Evolutionary conservation across 139 green algal species (phyloP).

Genomic region (Closterium sp.): DNA sequence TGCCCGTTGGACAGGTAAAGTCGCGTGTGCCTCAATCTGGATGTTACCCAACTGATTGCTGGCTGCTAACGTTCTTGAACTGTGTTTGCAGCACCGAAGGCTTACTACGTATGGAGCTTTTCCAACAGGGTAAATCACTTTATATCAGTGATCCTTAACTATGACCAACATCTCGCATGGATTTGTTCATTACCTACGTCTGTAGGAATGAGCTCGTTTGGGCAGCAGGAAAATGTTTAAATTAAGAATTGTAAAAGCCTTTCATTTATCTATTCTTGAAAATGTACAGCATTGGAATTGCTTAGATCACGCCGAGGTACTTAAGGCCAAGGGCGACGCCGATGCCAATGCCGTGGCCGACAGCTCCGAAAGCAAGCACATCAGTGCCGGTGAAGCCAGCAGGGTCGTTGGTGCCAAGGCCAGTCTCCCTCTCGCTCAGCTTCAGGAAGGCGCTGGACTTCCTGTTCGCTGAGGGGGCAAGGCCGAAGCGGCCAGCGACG

Average conservation of each 20-base stretch:
- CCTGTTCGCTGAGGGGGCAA: slow-evolving; percentile 85
- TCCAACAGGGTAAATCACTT: too few species aligned
- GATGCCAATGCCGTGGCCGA: slow-evolving; percentile 63
- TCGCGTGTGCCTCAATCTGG: too few species aligned
- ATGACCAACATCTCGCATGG: too few species aligned
- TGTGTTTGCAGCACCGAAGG: too few species aligned
- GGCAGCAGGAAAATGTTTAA: background rate
- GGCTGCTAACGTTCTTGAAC: too few species aligned
- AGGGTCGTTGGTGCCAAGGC: slow-evolving; percentile 73
- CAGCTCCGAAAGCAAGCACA: slow-evolving; percentile 77
- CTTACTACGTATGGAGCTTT: too few species aligned
- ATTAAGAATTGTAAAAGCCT: background rate
- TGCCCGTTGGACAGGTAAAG: slow-evolving; percentile 21
- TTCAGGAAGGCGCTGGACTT: slow-evolving; percentile 75
- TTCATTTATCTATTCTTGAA: background rate
- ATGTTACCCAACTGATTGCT: too few species aligned
- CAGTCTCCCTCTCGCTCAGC: slow-evolving; percentile 60
- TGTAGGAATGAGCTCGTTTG: too few species aligned
- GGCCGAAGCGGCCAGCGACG: slow-evolving; percentile 82
- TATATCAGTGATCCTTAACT: too few species aligned
- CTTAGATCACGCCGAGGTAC: slow-evolving; percentile 8
- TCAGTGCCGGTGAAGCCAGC: slow-evolving; percentile 86
- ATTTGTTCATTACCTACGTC: too few species aligned
- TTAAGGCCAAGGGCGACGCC: slow-evolving; percentile 42
- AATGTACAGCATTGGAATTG: background rate